Base-by-base conservation (phyloP, 768 basidiomycete genomes). In the Leccinum truebloodii region DNA sequence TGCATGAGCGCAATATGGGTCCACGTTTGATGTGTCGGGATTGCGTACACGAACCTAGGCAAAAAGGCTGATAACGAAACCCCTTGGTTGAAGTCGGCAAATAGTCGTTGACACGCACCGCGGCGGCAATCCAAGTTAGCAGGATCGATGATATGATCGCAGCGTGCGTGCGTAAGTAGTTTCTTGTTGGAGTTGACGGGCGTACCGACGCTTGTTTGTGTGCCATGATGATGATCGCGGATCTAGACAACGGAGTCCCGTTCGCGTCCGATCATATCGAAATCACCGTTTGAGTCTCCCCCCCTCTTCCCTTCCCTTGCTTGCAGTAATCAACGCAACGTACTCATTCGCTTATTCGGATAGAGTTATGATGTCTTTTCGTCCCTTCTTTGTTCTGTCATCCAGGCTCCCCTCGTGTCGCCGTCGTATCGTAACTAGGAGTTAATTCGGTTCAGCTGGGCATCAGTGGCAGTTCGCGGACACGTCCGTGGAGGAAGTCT, bases 11-110 rank as follows among this genome's bases (percentile, higher is more conserved):
- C n/a, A 37, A 58, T 9, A 46, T 49, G 44, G 20, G 44, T 28
- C 52, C 62, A 50, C 34, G 39, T 63, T 64, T 32, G 10, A 44
- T 44, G 41, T 28, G 32, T 35, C 22, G 30, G 12, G 20, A 20
- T n/a, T 34, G 26, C 20, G 22, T 41, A 63, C 51, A 49, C 22
- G 8, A 54, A 32, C 30, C 30, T 30, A 30, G 28, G 16, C 22
- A 10, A 22, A 10, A 22, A 18, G 14, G 16, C 52, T 44, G 18
- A 35, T 30, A 49, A 28, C 39, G 24, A 28, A 39, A 41, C 14
- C 41, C 24, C 6, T 39, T 16, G 46, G 35, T 3, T 46, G 44
- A 13, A 20, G 44, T 46, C 44, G 44, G 20, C 20, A 46, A 46
- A 20, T 46, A 46, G 44, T 41, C 39, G 4, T n/a, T 46, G 41